Evolutionary conservation across 768 basidiomycete species (phyloP).

Genomic region (Phallus indusiatus): DNA sequence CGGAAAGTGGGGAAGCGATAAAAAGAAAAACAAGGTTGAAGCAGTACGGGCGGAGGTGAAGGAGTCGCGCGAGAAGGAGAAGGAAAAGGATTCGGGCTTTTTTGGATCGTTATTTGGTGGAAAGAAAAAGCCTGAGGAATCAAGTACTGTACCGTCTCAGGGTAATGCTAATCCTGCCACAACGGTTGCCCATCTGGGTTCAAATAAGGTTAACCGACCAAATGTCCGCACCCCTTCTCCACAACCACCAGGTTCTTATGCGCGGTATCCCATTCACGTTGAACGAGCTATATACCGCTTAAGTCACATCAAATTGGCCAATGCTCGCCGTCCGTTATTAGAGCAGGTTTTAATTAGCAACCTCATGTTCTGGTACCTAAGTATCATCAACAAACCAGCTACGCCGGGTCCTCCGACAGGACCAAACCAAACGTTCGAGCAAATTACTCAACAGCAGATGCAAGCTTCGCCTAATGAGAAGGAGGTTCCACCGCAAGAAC

Average conservation of each 20-base stretch:
- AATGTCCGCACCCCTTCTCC: slow-evolving; percentile 56
- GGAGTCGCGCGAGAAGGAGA: slow-evolving; percentile 39
- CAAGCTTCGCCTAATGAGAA: slow-evolving; percentile 28
- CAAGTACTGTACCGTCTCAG: slow-evolving; percentile 27
- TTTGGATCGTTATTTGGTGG: slow-evolving; percentile 87
- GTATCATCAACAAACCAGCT: slow-evolving; percentile 90
- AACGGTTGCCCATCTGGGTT: slow-evolving; percentile 77
- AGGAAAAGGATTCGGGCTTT: slow-evolving; percentile 74
- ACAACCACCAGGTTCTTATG: slow-evolving; percentile 31
- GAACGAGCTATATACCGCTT: slow-evolving; percentile 96
- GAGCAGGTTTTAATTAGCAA: slow-evolving; percentile 94
- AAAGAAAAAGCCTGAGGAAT: slow-evolving; percentile 80
- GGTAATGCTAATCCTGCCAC: slow-evolving; percentile 66
- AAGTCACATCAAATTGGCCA: slow-evolving; percentile 97
- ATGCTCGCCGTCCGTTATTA: slow-evolving; percentile 90
- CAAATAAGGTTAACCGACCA: slow-evolving; percentile 70
- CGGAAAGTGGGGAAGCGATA: slow-evolving; percentile 50
- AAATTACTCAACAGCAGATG: slow-evolving; percentile 28
- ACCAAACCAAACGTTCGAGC: slow-evolving; percentile 17
- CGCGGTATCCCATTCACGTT: slow-evolving; percentile 96
- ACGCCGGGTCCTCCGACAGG: slow-evolving; percentile 28
- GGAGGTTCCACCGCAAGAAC: slow-evolving; percentile 24
- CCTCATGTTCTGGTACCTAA: slow-evolving; percentile 99
- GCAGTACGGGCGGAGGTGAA: slow-evolving; percentile 21
- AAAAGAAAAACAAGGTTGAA: slow-evolving; percentile 35